Evolutionary conservation across 2,329 filamentous ascomycete genomes (phyloP), one percentile per base, ranked within the genome.

Genomic region (Trichocomaceae sp.): DNA sequence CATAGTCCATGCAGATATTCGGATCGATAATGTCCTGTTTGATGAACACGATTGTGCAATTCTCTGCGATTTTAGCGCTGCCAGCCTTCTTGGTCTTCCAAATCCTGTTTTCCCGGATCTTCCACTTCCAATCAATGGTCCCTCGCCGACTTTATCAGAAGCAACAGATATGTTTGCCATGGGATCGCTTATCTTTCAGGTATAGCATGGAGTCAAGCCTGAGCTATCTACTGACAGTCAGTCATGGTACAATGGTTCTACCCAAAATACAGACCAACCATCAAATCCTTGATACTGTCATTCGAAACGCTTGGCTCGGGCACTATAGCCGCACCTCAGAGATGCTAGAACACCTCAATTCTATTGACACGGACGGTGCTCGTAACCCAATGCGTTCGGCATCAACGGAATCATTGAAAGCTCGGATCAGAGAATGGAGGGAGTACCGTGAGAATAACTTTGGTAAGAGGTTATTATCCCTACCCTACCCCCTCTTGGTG

Each of bases 41-140:
- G 59, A 63, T 37, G 42, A 61, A 17, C 51, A 48, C 5, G 23
- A 20, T 15, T 45, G 15, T 3, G 62, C 61, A 2, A 52, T 63
- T 47, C 62, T 64, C 50, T 61, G 58, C 46, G 61, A 64, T 54
- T 65, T 64, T 37, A 61, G 60, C 49, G 56, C 61, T n/a, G 56
- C 59, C 20, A 60, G 62, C 33, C 60, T 61, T 39, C 55, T 31
- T 19, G 61, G 62, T 15, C 41, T 60, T 26, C 45, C 56, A 2
- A 63, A 63, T 33, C 46, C 31, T 1, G 57, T 61, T 23, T 56
- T 61, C 35, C 58, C 57, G 39, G 50, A 61, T 58, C 57, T 60
- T n/a, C 60, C 57, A 46, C 55, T 64, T 56, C 61, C 55, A 7
- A n/a, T 62, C 9, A 60, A 61, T 51, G 60, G 62, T 2, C 59